Evolutionary conservation across 495 filamentous ascomycete genomes (phyloP).

Genomic region (Aspergillus nidulans): DNA sequence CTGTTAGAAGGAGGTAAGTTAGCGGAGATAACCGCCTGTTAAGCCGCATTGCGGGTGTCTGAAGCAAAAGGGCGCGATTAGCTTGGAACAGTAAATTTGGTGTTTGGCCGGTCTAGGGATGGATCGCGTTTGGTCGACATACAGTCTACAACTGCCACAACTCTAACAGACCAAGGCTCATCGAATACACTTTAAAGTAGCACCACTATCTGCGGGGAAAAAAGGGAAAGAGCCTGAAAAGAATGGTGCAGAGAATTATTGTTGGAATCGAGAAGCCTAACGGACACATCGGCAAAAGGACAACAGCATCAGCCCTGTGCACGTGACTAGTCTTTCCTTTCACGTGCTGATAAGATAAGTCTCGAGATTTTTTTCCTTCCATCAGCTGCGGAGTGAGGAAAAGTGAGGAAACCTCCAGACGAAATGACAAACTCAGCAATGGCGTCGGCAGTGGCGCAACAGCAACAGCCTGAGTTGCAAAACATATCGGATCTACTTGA

Average conservation of each 20-base stretch:
- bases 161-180: slow-evolving; percentile 10
- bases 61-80: slow-evolving; percentile 12
- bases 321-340: slow-evolving; percentile 18
- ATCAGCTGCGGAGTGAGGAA: not conserved
- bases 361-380: slow-evolving; percentile 26
- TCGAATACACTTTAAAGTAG: not conserved
- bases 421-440: slow-evolving; percentile 14
- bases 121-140: slow-evolving; percentile 5
- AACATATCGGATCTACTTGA: slow-evolving; percentile 55
- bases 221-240: not conserved
- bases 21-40: slow-evolving; percentile 28
- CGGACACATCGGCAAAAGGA: slow-evolving; percentile 3
- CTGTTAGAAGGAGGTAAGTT: slow-evolving; percentile 25
- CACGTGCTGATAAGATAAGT: slow-evolving; percentile 40
- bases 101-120: slow-evolving; percentile 12
- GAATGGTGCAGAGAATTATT: not conserved
- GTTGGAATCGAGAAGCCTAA: not conserved
- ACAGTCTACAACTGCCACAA: slow-evolving; percentile 22
- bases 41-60: slow-evolving; percentile 37
- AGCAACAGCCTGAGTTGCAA: slow-evolving; percentile 21
- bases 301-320: slow-evolving; percentile 3
- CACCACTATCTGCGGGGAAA: not conserved
- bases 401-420: not conserved
- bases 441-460: slow-evolving; percentile 23
- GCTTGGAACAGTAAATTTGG: slow-evolving; percentile 9